Evolutionary conservation across 176 grass and related monocot genomes (phyloP).

Genomic region (Stipa capillata): DNA sequence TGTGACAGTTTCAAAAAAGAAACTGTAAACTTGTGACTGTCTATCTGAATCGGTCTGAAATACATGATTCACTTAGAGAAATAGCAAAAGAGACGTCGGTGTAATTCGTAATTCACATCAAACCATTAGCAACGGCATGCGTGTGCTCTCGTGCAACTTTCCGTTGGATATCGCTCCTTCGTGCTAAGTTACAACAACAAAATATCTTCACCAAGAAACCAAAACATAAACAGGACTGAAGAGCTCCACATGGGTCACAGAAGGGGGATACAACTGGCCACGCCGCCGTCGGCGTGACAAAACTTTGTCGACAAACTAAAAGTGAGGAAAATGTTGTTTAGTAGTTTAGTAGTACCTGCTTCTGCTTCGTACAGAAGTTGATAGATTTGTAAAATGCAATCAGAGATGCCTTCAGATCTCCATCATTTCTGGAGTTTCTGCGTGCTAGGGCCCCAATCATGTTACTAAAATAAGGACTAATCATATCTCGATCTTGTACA

Average conservation of each 20-base stretch:
- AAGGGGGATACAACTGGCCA: not conserved
- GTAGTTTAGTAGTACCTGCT: not conserved
- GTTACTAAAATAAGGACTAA: not conserved
- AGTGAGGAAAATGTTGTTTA: not conserved
- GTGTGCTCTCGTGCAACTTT: not conserved
- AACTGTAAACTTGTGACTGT: not conserved
- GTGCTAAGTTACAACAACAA: not conserved
- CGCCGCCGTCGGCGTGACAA: not conserved
- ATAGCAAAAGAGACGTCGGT: not conserved
- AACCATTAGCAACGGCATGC: not conserved
- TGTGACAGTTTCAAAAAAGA: no score
- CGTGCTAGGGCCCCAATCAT: not conserved
- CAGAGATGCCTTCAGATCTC: conserved; percentile 20
- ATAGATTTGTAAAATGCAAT: not conserved
- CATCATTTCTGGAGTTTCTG: conserved; percentile 39
- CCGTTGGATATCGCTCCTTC: not conserved
- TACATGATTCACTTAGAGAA: not conserved
- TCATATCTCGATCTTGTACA: no score
- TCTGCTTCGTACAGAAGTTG: not conserved
- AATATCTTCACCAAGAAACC: not conserved
- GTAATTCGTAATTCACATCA: not conserved
- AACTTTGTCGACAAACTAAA: not conserved
- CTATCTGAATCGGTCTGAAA: not conserved
- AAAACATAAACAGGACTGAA: not conserved
- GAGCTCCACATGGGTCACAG: not conserved